Evolutionary conservation across 2,329 filamentous ascomycete species (phyloP), one percentile per base, ranked within the genome.

Genomic region (Fusarium veterinarium): DNA sequence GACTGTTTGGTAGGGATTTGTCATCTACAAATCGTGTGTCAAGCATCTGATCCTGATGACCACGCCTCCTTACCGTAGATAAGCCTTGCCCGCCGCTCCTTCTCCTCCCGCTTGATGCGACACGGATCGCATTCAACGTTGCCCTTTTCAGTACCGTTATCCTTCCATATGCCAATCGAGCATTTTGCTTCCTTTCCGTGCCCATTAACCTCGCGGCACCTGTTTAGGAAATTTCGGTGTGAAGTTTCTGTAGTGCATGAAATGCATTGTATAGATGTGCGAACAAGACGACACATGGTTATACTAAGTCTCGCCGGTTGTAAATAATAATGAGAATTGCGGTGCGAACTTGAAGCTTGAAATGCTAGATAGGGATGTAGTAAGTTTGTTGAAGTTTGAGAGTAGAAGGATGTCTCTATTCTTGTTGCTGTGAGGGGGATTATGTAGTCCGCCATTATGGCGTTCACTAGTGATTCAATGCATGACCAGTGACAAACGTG

Each of bases 391-490:
- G 49, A 30, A 28, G 23, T 38, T 38, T 8, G 5, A 8, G 28
- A 17, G 30, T 25, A 8, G 19, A 28, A 28, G 2, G 0, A n/a
- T 8, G 13, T 4, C 3, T 10, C 8, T 2, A n/a, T 7, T 4
- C 10, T 28, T 13, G 10, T 6, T 16, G 13, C 19, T 17, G 0
- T 0, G 3, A 17, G 2, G 1, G 7, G 14, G 33, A 0, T 12
- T 17, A 28, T n/a, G 17, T 52, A 52, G 19, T n/a, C 33, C 2
- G 1, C 17, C 5, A 2, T 14, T 8, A 0, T 5, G 6, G 4
- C 2, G 4, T 19, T 19, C 1, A 1, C 2, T 6, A 8, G 9
- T 37, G 23, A 28, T 37, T 16, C 0, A 2, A 20, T 8, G 17
- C 13, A 11, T n/a, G 12, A 6, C 3, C 6, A 28, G 6, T 20